Conservation (phyloP, 768 basidiomycete species). For the Amanita subjunquillea region DNA sequence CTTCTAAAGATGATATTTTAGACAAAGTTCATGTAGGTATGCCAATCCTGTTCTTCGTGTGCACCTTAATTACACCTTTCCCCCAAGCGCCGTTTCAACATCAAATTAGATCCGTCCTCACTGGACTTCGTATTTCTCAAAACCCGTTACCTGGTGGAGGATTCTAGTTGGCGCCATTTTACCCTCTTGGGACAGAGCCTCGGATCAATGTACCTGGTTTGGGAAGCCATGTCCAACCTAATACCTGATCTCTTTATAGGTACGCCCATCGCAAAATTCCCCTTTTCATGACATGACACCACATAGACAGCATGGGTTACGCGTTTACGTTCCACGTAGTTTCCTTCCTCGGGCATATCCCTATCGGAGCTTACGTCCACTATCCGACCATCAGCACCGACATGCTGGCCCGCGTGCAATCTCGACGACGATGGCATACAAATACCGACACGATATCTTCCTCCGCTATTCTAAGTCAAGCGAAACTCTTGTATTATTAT, state of each 20-base stretch:
- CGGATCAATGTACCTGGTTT: conserved; percentile 76
- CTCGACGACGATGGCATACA: conserved; percentile 48
- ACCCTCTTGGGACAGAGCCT: conserved; percentile 88
- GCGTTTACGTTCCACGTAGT: conserved; percentile 88
- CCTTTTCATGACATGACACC: not conserved
- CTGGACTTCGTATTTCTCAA: conserved; percentile 79
- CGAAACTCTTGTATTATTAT: conserved; percentile 49
- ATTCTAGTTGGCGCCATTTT: conserved; percentile 77
- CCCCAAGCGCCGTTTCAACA: conserved; percentile 68
- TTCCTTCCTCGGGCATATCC: conserved; percentile 47
- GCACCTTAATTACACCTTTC: not conserved
- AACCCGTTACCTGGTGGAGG: conserved; percentile 66
- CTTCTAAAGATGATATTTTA: conserved; percentile 72
- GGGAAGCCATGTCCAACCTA: conserved; percentile 70
- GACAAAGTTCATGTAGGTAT: conserved; percentile 64
- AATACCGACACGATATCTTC: conserved; percentile 49
- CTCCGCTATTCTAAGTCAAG: conserved; percentile 39
- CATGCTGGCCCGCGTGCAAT: conserved; percentile 77
- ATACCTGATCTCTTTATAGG: conserved; percentile 91
- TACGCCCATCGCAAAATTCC: conserved; percentile 15
- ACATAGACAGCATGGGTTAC: conserved; percentile 92
- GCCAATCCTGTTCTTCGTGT: not conserved
- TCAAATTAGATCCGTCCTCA: conserved; percentile 48
- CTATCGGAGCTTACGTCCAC: conserved; percentile 87
- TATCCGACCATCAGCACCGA: conserved; percentile 94